Base-by-base conservation (phyloP, 192 early-diverging fungal species). In the Geranomyces variabilis region DNA sequence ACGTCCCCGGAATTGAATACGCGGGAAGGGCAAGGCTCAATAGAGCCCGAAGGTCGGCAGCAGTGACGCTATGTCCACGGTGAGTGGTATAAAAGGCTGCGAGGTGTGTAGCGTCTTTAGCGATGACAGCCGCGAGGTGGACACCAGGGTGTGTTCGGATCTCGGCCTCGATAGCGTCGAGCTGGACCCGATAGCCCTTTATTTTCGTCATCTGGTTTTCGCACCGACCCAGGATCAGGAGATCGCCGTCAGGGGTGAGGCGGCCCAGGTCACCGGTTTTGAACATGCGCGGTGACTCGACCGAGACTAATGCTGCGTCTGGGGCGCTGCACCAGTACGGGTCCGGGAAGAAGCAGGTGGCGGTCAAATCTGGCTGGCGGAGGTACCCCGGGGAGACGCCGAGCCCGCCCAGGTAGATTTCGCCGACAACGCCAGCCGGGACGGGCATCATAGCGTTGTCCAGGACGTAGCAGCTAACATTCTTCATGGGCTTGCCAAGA, bases 141-240 rank as follows among this genome's bases (percentile, higher is more conserved):
- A 85, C 75, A 13, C 31, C 29, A 5, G 69, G 62, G 53, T 72
- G 44, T 17, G 13, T 21, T 12, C 24, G 14, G 17, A 58, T 9
- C 8, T 34, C 56, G 0, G 53, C 28, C 13, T 15, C 13, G 0
- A 76, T 47, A 19, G 74, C 75, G 19, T 33, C 62, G 0, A 76
- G 46, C 33, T 76, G 71, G 5, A 76, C 48, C 51, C 75, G 59
- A 24, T 28, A 55, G 46, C 83, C 82, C 44, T 81, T 67, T 17
- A 84, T 67, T 71, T 89, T 89, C n/a, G n/a, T n/a, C 33, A 87
- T 71, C 66, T 83, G 78, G 22, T 73, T 45, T 31, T 83, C 76
- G 10, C 7, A 41, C 8, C 76, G 76, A 14, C 76, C 75, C 0
- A 56, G 9, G 45, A 60, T 26, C 28, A 64, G 17, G 7, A 77